Evolutionary conservation across 2,329 filamentous ascomycete genomes (phyloP), one percentile per base, ranked within the genome.

Genomic region (Colletotrichum lentis): DNA sequence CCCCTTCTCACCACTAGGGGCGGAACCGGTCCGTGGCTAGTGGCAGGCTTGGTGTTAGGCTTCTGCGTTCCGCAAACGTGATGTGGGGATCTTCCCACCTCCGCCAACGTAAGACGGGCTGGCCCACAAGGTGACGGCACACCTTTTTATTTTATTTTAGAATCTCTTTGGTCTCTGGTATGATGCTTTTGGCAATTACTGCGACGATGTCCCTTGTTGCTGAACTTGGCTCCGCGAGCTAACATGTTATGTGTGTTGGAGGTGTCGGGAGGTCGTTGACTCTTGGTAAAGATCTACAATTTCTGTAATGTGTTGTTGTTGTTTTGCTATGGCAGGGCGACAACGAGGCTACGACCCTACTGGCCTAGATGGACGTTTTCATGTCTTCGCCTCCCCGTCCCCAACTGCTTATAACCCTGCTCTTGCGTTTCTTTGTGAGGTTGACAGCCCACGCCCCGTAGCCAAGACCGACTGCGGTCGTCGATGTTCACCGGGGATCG

Each of bases 311-410:
- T 27, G 5, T 27, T 7, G 27, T 27, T 7, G 6, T 7, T 27
- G 27, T 27, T 27, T 27, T 27, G 27, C 27, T 27, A 7, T 27
- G 27, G 5, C 27, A 27, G 49, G 49, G 35, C 18, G 31, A 44
- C 16, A 55, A 61, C 27, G 35, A 65, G 41, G n/a, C 27, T 37
- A 12, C 27, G 27, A 24, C 27, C 20, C 22, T 54, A 65, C 56
- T 27, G 27, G 41, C 24, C 31, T 37, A 43, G 53, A 37, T 37
- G 43, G 60, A 63, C 43, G 43, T 63, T 49, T 58, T 64, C 62
- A 64, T 64, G 62, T 57, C 62, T 59, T 64, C 44, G 61, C 44
- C 53, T 35, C 53, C 53, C 31, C 20, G 8, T 43, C 50, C 16
- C 27, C 31, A 5, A 16, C 57, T 14, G 6, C 10, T n/a, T 16